Evolutionary conservation across 2,329 filamentous ascomycete genomes (phyloP).

Genomic region (Lachnellula arida): DNA sequence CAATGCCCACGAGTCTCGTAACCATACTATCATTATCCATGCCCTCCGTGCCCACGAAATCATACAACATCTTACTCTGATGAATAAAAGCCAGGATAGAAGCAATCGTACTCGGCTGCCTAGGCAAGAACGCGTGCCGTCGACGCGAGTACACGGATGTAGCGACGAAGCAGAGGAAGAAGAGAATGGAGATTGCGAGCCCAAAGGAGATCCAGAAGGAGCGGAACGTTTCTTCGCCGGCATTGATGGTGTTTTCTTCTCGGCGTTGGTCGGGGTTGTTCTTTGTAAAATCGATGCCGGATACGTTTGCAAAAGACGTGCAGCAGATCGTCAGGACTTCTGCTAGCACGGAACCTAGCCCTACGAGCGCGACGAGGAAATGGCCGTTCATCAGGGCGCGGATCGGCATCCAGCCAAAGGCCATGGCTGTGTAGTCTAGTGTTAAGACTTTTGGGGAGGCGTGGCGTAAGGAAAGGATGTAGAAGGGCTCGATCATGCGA

Average conservation of each 20-base stretch:
- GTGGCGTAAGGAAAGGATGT: conserved; percentile 61
- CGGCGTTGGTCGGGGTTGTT: conserved; percentile 11
- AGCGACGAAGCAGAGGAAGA: conserved; percentile 52
- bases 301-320: conserved; percentile 59
- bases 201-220: conserved; percentile 65
- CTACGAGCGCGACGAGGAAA: conserved; percentile 61
- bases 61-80: conserved; percentile 73
- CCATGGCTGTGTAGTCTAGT: conserved; percentile 68
- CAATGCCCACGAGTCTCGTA: conserved; percentile 50
- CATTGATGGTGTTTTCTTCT: conserved; percentile 33
- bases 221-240: conserved; percentile 54
- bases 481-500: conserved; percentile 71
- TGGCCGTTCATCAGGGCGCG: conserved; percentile 60
- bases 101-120: conserved; percentile 74
- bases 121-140: conserved; percentile 66
- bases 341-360: conserved; percentile 65
- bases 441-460: conserved; percentile 62
- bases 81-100: conserved; percentile 73
- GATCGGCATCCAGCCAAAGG: conserved; percentile 61
- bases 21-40: conserved; percentile 56
- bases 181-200: conserved; percentile 58
- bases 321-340: conserved; percentile 69
- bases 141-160: conserved; percentile 56
- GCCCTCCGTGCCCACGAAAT: conserved; percentile 64
- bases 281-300: conserved; percentile 54